Evolutionary conservation across 768 basidiomycete genomes (phyloP).

Genomic region (Multifurca ochricompacta): DNA sequence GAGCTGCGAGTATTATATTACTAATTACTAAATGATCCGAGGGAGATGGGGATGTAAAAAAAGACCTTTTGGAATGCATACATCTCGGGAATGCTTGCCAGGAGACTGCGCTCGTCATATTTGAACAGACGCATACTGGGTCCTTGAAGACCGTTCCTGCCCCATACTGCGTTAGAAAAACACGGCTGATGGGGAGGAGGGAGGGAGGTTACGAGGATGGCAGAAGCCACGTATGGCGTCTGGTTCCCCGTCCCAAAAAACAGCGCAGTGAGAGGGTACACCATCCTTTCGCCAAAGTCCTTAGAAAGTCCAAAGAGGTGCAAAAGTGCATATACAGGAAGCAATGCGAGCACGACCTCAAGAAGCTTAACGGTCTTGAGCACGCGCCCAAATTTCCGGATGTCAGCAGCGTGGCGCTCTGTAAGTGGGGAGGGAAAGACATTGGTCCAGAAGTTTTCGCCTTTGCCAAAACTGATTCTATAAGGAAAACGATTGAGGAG

Average conservation of each 20-base stretch:
- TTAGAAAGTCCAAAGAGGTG: conserved; percentile 31
- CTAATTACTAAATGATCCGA: not conserved
- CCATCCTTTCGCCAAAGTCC: conserved; percentile 32
- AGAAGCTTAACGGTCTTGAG: conserved; percentile 29
- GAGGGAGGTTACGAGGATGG: conserved; percentile 24
- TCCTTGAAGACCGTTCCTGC: conserved; percentile 32
- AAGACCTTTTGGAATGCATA: conserved; percentile 31
- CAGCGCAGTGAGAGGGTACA: conserved; percentile 31
- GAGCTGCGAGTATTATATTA: conserved; percentile 15
- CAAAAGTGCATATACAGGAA: conserved; percentile 31
- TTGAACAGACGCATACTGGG: conserved; percentile 32
- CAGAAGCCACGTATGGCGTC: conserved; percentile 31
- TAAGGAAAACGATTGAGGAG: not conserved
- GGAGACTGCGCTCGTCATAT: conserved; percentile 28
- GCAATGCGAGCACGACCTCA: conserved; percentile 28
- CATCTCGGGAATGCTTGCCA: conserved; percentile 32
- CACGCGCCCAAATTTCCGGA: conserved; percentile 29
- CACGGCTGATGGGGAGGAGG: not conserved
- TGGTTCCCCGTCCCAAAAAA: conserved; percentile 34
- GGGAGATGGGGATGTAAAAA: not conserved
- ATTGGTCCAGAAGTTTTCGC: conserved; percentile 33
- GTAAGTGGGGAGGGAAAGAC: conserved; percentile 31
- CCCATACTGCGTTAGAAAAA: not conserved
- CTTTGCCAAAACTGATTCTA: conserved; percentile 31
- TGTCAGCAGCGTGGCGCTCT: conserved; percentile 26